Evolutionary conservation across 352 stramenopile species (phyloP), one percentile per base, ranked within the genome.

Genomic region (Pythium coloratum): DNA sequence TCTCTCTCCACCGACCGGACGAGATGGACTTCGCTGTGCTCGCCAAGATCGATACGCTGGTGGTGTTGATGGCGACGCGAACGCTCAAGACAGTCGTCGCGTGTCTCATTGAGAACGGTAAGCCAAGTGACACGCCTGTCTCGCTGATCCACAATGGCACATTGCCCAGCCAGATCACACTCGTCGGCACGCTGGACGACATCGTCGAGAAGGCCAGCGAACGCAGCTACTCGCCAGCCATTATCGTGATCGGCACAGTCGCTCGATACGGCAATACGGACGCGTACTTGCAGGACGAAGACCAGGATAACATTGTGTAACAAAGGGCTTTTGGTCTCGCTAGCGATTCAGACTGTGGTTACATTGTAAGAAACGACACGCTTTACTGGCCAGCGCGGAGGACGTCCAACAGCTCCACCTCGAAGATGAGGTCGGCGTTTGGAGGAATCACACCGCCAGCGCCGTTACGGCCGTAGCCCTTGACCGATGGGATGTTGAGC

Each of bases 361-460:
- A 40, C 7, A 24, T 6, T 26, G 51, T 57, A 30, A 5, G 28
- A 30, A 30, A 30, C 2, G 3, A 16, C 20, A 28, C 26, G 6
- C 12, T 55, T 13, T 57, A 40, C 51, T 57, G 51, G 14, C 62
- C 62, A 36, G 40, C 51, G 38, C 68, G 68, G 14, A 86, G 66
- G 51, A 96, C 94, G 54, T 97, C 81, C 16, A 98, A 67, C 47
- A 98, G 77, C 74, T 98, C 94, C 12, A 98, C 91, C 28, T 98
- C 94, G 70, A 99, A 98, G 18, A 96, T 78, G 42, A 98, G 78
- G 77, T 97, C 90, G 3, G 96, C 90, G 74, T 98, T 90, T 46
- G 93, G 91, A 9, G 94, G 92, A 59, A 98, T 97, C 14, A 91
- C 78, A 30, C 81, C 84, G 7, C 88, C 88, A 13, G 91, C 91